Evolutionary conservation across 495 filamentous ascomycete genomes (phyloP), one percentile per base, ranked within the genome.

Genomic region (Mytilinidion resinicola): DNA sequence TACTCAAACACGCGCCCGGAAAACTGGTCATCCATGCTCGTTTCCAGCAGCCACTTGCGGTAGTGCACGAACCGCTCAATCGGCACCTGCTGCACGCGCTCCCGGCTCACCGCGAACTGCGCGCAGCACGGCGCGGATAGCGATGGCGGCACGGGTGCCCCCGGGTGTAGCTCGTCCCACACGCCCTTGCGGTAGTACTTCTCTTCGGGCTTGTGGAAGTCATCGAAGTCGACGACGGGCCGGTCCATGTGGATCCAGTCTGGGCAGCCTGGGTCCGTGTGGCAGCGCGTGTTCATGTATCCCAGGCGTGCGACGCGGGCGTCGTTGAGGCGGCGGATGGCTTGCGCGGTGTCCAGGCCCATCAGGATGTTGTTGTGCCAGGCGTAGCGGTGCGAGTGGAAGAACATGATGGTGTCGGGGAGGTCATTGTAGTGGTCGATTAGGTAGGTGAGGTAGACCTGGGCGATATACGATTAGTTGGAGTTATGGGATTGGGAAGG

Each of bases 1-100:
- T 88, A 87, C 70, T 87, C 85, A 80, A 83, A 85, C 10, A 86
- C 77, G 36, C 85, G 79, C 4, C 85, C 85, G 1, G 81, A 77
- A 51, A 86, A 78, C 54, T 80, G 81, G 65, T 88, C 83, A 57
- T 77, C 77, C 35, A 81, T 67, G 21, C 77, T 71, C 10, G 81
- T 85, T 37, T 76, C 72, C 15, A 87, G 61, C 39, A 89, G 69
- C 84, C 84, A 88, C 64, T 86, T 78, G 34, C 84, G 77, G 67
- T 80, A 84, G 53, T 76, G 81, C 36, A 81, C 62, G 67, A 80
- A 88, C n/a, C 81, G 79, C 4, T 76, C 74, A n/a, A 72, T 72
- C 10, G 85, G 82, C 43, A 83, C 79, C 9, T 79, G 70, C 17
- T 73, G 78, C 38, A 72, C 59, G 11, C 66, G 61, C 9, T 70